Conservation (phyloP, 441 rosid species). For the Raphanus hybrid region DNA sequence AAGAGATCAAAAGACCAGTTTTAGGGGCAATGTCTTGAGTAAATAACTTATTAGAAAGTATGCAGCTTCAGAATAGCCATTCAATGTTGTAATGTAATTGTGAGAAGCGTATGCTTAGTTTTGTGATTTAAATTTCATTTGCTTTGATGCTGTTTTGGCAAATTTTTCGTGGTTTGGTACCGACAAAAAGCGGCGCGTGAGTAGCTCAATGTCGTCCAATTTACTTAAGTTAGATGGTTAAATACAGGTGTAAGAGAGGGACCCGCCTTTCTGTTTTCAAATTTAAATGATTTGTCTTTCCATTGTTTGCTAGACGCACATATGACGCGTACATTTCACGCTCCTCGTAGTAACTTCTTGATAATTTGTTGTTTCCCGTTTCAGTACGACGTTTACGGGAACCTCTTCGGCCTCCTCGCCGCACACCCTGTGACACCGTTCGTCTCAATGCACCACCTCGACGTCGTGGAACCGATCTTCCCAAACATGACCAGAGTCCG, state of each 20-base stretch:
- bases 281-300: constrained; percentile 14
- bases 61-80: constrained; percentile 6
- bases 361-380: not conserved
- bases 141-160: constrained; percentile 22
- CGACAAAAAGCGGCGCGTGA: constrained; percentile 39
- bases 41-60: constrained; percentile 2
- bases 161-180: constrained; percentile 24
- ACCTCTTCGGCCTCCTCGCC: constrained; percentile 85
- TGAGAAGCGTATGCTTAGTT: not conserved
- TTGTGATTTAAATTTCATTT: constrained; percentile 5
- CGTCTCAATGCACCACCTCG: constrained; percentile 85
- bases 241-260: constrained; percentile 34
- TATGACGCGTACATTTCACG: not conserved
- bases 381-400: constrained; percentile 93
- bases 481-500: constrained; percentile 71
- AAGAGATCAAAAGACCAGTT: not conserved
- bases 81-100: constrained; percentile 16
- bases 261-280: constrained; percentile 23
- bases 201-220: constrained; percentile 31
- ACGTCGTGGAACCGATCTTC: constrained; percentile 86
- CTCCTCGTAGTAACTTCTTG: not conserved
- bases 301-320: not conserved
- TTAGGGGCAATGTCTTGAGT: not conserved
- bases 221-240: not conserved
- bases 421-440: constrained; percentile 84